Percentiles rank a stretch among this genome's conserved stretches.
Evolutionary conservation across 768 basidiomycete species (phyloP).

Genomic region (Boletus coccyginus): DNA sequence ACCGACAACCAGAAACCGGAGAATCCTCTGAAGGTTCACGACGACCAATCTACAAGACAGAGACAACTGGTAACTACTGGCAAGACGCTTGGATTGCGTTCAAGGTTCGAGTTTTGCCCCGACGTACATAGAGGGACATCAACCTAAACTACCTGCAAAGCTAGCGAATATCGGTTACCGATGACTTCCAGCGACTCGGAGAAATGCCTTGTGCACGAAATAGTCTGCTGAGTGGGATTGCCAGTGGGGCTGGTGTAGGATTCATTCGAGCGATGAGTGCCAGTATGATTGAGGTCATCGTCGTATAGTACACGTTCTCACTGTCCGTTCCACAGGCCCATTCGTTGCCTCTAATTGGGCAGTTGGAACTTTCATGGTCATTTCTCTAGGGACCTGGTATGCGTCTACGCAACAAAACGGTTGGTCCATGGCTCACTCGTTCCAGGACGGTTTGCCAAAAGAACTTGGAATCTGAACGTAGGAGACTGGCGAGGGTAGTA

Average conservation of each 20-base stretch:
- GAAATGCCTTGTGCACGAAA: slow-evolving; percentile 78
- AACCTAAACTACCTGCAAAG: slow-evolving; percentile 28
- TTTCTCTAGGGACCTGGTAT: slow-evolving; percentile 71
- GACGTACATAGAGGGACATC: neutral
- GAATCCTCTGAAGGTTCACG: slow-evolving; percentile 10
- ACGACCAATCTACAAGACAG: slow-evolving; percentile 28
- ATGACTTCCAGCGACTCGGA: slow-evolving; percentile 59
- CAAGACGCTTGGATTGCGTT: slow-evolving; percentile 29
- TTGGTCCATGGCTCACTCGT: slow-evolving; percentile 8
- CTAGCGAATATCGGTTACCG: slow-evolving; percentile 44
- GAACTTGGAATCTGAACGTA: slow-evolving; percentile 51
- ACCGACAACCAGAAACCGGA: neutral
- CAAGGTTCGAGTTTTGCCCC: slow-evolving; percentile 23
- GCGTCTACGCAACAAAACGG: slow-evolving; percentile 23
- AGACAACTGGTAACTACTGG: slow-evolving; percentile 33
- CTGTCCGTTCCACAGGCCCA: slow-evolving; percentile 35
- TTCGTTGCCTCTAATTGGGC: slow-evolving; percentile 78
- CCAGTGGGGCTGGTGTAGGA: slow-evolving; percentile 76
- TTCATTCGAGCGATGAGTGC: slow-evolving; percentile 65
- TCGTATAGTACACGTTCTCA: slow-evolving; percentile 5
- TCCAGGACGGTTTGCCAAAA: slow-evolving; percentile 64
- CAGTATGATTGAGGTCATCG: slow-evolving; percentile 42
- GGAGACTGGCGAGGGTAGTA: slow-evolving; percentile 52
- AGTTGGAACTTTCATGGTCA: slow-evolving; percentile 64
- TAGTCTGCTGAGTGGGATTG: slow-evolving; percentile 74